phyloP scores from a whole-genome alignment of 306 rosid species.

The Begonia masoniana region DNA sequence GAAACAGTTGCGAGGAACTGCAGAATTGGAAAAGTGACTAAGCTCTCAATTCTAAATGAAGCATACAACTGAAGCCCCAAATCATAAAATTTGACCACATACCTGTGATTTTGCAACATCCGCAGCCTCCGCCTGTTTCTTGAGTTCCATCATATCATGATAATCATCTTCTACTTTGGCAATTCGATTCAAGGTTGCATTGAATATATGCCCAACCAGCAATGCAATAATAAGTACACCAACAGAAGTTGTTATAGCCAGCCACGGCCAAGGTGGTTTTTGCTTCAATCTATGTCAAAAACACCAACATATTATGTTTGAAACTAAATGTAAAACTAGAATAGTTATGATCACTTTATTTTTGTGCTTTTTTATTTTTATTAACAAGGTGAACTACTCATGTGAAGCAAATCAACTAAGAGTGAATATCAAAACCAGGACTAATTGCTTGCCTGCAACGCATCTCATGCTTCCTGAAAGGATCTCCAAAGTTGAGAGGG shows the following conservation, averaged over 20 bases:
- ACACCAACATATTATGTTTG: not conserved
- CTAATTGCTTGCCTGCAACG: conserved; percentile 58
- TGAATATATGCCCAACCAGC: conserved; percentile 66
- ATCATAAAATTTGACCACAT: conserved; percentile 12
- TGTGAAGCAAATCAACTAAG: not conserved
- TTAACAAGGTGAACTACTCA: no score
- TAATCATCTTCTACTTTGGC: conserved; percentile 86
- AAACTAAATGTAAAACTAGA: not conserved
- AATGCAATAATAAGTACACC: conserved; percentile 70
- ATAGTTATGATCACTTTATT: no score
- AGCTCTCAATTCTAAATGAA: not conserved
- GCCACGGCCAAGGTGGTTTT: conserved; percentile 83
- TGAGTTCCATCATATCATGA: conserved; percentile 57
- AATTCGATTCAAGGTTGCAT: conserved; percentile 80
- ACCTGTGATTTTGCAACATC: conserved; percentile 98
- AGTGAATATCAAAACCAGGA: conserved; percentile 2
- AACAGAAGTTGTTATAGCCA: conserved; percentile 58
- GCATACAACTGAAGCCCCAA: no score
- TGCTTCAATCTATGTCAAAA: conserved; percentile 69
- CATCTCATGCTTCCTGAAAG: conserved; percentile 93
- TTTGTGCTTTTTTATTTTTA: no score
- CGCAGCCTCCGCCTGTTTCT: conserved; percentile 84
- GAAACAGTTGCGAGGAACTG: conserved; percentile 98
- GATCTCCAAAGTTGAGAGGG: conserved; percentile 85
- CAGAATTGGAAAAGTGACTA: conserved; percentile 14